These are phyloP conservation scores for Pseudevernia furfuracea DNA, from an alignment of 495 filamentous ascomycete genomes.

Conservation along the genomic window DNA sequence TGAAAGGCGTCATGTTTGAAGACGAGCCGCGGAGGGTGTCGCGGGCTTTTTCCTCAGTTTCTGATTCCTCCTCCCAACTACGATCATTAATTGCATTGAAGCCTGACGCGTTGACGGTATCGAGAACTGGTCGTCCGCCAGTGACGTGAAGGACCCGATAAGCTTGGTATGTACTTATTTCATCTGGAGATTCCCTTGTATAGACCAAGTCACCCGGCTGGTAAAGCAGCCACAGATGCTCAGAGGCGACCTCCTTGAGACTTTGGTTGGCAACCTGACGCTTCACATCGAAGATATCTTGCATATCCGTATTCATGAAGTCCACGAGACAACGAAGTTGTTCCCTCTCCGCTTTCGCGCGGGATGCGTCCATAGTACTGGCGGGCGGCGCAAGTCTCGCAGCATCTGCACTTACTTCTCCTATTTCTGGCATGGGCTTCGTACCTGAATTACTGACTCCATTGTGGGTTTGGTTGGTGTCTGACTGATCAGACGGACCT, in stretches of 20 bases:
- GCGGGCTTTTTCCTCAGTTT: background rate
- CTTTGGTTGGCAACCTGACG: slow-evolving; percentile 11
- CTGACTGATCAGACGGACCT: background rate
- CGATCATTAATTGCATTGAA: background rate
- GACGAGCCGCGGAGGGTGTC: background rate
- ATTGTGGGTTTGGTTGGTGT: background rate
- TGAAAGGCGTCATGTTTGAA: background rate
- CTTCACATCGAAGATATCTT: slow-evolving; percentile 10
- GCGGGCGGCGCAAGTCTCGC: background rate
- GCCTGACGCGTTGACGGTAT: background rate
- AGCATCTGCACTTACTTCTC: background rate
- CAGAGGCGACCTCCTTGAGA: slow-evolving; percentile 28
- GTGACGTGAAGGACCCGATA: slow-evolving; percentile 12
- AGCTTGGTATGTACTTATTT: background rate
- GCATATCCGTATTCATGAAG: slow-evolving; percentile 29
- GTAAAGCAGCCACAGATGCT: slow-evolving; percentile 38
- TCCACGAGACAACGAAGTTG: slow-evolving; percentile 26
- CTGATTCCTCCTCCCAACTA: background rate
- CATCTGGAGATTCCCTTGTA: background rate
- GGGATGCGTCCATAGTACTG: background rate
- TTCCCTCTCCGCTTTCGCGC: background rate
- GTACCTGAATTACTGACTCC: background rate
- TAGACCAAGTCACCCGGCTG: slow-evolving; percentile 31
- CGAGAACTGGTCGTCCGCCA: slow-evolving; percentile 6
- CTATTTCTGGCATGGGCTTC: background rate